Base-by-base conservation (phyloP, 352 stramenopile species). In the Pythium aphanidermatum region DNA sequence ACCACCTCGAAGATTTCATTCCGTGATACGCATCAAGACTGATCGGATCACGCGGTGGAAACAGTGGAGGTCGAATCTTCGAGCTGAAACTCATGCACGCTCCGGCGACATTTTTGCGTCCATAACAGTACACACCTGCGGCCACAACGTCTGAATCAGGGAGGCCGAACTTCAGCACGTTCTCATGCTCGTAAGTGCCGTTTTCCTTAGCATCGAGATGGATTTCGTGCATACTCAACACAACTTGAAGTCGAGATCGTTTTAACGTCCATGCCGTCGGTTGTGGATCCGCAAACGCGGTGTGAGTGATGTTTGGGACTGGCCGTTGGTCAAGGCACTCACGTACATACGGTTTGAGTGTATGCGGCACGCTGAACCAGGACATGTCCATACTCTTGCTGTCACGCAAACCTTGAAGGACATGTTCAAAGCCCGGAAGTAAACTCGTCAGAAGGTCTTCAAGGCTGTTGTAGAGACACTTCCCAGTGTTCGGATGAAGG, bases 181-280 rank as follows among this genome's bases (percentile, higher is more conserved):
- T 39, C 41, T n/a, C 13, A 4, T 14, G 21, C 2, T 11, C 24
- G 23, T 14, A 27, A 24, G 2, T 6, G 10, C 13, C 24, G 38
- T 8, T 24, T n/a, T n/a, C n/a, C n/a, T 14, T 2, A 27, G 33
- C 2, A 17, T 28, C 19, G 41, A 49, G 14, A 49, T 31, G 16
- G 30, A 49, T 49, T 9, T 49, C 41, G 14, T 49, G 20, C 19
- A 49, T 40, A 31, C 29, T 19, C 20, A 49, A n/a, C n/a, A n/a
- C n/a, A 5, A 40, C 30, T 26, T 51, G 30, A 13, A 42, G 0
- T 14, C 29, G 23, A 19, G 23, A 42, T 0, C 25, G 24, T 5
- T 26, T 19, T 7, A 51, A 33, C 27, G 17, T 42, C 43, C 43
- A 51, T 4, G 42, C 9, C 14, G 14, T 16, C 6, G 19, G 29